phyloP scores from a whole-genome alignment of 495 filamentous ascomycete species.

The Lineolata rhizophorae region DNA sequence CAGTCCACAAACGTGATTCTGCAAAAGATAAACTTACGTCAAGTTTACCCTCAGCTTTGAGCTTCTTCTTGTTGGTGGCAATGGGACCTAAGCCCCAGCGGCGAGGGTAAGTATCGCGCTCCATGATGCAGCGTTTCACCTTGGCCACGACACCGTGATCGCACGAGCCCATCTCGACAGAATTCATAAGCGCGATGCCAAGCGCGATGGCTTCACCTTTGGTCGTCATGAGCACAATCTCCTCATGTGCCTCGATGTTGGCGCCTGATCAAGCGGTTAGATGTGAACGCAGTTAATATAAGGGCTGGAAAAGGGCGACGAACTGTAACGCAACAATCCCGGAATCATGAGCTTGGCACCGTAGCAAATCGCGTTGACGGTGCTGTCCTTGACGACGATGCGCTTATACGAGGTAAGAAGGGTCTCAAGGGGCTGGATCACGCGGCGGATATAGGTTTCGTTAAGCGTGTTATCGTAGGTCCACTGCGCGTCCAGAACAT shows the following conservation, averaged over 20 bases:
- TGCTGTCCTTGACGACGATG: constrained; percentile 92
- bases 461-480: constrained; percentile 77
- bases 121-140: constrained; percentile 97
- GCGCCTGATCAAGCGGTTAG: too few relatives aligned
- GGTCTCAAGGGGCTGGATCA: constrained; percentile 77
- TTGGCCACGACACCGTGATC: constrained; percentile 94
- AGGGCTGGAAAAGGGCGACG: constrained; percentile 8
- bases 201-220: constrained; percentile 97
- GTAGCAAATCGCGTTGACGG: constrained; percentile 91
- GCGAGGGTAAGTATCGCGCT: constrained; percentile 85
- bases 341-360: constrained; percentile 97
- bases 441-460: constrained; percentile 65
- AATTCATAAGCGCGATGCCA: constrained; percentile 88
- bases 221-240: constrained; percentile 92
- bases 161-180: constrained; percentile 73
- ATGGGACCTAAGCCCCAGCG: constrained; percentile 87
- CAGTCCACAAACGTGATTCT: constrained; percentile 8
- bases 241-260: constrained; percentile 71
- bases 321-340: constrained; percentile 74
- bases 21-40: constrained; percentile 34
- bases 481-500: constrained; percentile 91
- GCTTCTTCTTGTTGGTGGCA: constrained; percentile 91
- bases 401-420: constrained; percentile 83
- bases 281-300: constrained; percentile 6
- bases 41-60: constrained; percentile 91